Conservation (phyloP, 768 basidiomycete species). For the Botryobasidium botryosum region DNA sequence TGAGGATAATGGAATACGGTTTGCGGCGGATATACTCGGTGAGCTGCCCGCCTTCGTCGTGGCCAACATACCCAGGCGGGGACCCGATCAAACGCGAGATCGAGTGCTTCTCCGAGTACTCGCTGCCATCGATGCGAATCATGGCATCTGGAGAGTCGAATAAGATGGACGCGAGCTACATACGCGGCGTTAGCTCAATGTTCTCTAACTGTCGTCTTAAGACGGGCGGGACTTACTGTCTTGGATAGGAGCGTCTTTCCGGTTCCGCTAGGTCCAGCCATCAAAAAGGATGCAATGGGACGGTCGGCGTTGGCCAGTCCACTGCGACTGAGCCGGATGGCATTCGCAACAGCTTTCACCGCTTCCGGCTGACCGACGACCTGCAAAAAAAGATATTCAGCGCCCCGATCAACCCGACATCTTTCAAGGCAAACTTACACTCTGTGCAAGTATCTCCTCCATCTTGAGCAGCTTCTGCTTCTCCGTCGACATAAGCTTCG, state of each 20-base stretch:
- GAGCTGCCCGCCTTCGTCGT: slow-evolving; percentile 78
- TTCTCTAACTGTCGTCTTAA: not conserved
- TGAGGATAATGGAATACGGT: slow-evolving; percentile 72
- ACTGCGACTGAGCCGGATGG: slow-evolving; percentile 79
- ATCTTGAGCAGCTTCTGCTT: slow-evolving; percentile 74
- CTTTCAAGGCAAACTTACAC: no score
- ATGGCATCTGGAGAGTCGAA: slow-evolving; percentile 86
- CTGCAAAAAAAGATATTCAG: slow-evolving; percentile 1
- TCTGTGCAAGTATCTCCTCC: slow-evolving; percentile 64
- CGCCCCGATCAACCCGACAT: no score
- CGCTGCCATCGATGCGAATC: slow-evolving; percentile 84
- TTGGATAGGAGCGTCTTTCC: slow-evolving; percentile 85
- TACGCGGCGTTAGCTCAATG: slow-evolving; percentile 8
- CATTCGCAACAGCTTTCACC: slow-evolving; percentile 83
- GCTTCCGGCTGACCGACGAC: slow-evolving; percentile 77
- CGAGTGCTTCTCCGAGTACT: slow-evolving; percentile 76
- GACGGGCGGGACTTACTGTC: slow-evolving; percentile 37
- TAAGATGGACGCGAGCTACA: slow-evolving; percentile 66
- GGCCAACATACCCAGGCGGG: slow-evolving; percentile 61
- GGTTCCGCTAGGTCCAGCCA: slow-evolving; percentile 83
- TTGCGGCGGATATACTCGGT: slow-evolving; percentile 88
- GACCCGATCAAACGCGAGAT: slow-evolving; percentile 34
- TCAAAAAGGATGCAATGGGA: slow-evolving; percentile 84
- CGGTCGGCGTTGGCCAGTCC: slow-evolving; percentile 79
- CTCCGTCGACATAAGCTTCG: slow-evolving; percentile 71